Conservation (phyloP, 2,329 filamentous ascomycete genomes). For the Parastagonospora avenae region DNA sequence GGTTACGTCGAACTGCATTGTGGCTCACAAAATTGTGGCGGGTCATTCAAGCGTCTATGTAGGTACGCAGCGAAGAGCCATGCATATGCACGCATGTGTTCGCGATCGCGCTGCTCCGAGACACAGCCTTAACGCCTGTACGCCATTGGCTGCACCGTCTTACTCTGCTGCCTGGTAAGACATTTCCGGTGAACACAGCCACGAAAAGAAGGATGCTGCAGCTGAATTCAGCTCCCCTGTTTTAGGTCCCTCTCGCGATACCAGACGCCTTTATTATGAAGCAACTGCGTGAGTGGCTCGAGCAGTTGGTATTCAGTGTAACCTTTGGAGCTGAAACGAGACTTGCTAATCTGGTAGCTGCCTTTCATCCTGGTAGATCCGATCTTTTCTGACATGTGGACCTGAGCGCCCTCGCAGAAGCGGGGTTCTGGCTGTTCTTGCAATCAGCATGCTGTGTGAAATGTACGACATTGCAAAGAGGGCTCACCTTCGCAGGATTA, state of each 20-base stretch:
- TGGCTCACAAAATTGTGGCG: conserved; percentile 36
- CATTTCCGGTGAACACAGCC: conserved; percentile 29
- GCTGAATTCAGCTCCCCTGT: conserved; percentile 19
- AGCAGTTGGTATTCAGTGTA: conserved; percentile 39
- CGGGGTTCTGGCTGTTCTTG: conserved; percentile 24
- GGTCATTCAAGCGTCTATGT: conserved; percentile 31
- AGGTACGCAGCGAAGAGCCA: conserved; percentile 2
- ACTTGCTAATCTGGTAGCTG: conserved; percentile 22
- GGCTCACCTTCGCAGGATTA: conserved; percentile 6
- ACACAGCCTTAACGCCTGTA: conserved; percentile 23
- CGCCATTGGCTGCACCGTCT: conserved; percentile 23
- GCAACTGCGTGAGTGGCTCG: conserved; percentile 11
- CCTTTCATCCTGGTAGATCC: conserved; percentile 27
- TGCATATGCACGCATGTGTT: background rate
- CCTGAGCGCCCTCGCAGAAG: conserved; percentile 28
- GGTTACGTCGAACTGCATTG: conserved; percentile 21
- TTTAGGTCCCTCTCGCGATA: conserved; percentile 33
- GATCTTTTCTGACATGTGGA: conserved; percentile 33
- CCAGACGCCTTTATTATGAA: conserved; percentile 32
- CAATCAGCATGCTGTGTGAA: background rate
- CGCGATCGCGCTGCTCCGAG: conserved; percentile 10
- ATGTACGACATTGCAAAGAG: background rate
- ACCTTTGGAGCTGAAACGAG: conserved; percentile 8
- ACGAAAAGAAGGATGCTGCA: conserved; percentile 10
- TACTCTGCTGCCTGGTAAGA: conserved; percentile 14